phyloP scores from a whole-genome alignment of 1,139 yeast species.

The Blastobotrys buckinghamii region DNA sequence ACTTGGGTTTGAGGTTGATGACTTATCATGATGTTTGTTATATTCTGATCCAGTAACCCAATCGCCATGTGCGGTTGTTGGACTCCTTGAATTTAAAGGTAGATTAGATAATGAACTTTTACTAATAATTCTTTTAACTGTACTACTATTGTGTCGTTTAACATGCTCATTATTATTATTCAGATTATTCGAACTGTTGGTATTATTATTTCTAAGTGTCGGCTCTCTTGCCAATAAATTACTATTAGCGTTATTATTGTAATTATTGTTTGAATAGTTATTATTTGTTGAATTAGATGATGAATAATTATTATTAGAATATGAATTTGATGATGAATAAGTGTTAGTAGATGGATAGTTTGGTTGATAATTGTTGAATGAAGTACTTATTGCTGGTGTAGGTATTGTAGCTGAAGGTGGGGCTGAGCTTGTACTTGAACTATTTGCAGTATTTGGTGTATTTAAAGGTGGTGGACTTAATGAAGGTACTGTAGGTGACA shows the following conservation, averaged over 20 bases:
- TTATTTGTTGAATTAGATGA: not conserved
- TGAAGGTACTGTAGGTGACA: not conserved
- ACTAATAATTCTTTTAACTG: conserved; percentile 9
- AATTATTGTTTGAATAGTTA: not conserved
- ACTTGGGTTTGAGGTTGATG: not conserved
- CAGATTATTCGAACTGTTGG: not conserved
- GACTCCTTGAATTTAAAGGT: conserved; percentile 3
- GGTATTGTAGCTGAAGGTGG: not conserved
- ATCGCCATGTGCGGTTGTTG: conserved; percentile 3
- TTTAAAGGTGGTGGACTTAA: not conserved
- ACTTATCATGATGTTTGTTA: not conserved
- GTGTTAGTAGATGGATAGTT: not conserved
- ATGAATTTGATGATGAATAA: not conserved
- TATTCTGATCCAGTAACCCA: conserved; percentile 2
- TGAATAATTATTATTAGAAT: not conserved
- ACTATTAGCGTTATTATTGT: not conserved
- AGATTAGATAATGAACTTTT: conserved; percentile 7
- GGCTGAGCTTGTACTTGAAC: not conserved
- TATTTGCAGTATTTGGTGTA: not conserved
- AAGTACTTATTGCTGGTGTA: not conserved
- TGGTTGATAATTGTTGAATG: not conserved
- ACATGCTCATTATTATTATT: not conserved
- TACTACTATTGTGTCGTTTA: not conserved
- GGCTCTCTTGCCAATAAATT: not conserved
- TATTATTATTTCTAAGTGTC: not conserved